Evolutionary conservation across 352 stramenopile genomes (phyloP).

Genomic region (Phytophthora pini): DNA sequence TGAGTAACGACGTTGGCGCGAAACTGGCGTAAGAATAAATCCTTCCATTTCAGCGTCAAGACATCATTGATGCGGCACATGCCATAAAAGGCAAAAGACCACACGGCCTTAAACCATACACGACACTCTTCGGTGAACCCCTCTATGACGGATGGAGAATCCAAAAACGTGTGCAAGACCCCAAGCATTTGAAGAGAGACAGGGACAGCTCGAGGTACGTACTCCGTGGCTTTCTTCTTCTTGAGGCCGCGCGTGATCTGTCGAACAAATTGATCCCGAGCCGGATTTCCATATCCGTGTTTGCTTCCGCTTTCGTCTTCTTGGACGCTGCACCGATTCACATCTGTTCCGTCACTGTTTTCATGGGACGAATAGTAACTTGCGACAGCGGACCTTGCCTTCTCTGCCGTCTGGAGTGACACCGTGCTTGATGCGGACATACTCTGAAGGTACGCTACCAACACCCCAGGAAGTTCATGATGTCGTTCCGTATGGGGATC

Average conservation of each 20-base stretch:
- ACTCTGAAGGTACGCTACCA: constrained; percentile 12
- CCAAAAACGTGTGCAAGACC: constrained; percentile 4
- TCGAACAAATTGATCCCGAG: constrained; percentile 1
- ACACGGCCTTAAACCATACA: constrained; percentile 12
- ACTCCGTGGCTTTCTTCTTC: constrained; percentile 7
- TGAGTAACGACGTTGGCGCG: no score
- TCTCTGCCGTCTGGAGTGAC: constrained; percentile 15
- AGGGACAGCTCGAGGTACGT: constrained; percentile 1
- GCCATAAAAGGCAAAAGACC: constrained; percentile 13
- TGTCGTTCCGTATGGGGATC: constrained; percentile 7
- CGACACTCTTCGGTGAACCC: not conserved
- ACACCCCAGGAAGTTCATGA: constrained; percentile 9
- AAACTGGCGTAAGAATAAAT: not conserved
- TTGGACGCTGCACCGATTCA: not conserved
- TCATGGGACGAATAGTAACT: constrained; percentile 10
- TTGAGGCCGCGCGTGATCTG: constrained; percentile 9
- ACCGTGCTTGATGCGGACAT: constrained; percentile 9
- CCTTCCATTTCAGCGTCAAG: constrained; percentile 10
- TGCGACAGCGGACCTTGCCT: constrained; percentile 11
- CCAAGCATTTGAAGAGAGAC: constrained; percentile 5
- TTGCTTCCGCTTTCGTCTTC: constrained; percentile 4
- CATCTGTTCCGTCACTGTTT: constrained; percentile 13
- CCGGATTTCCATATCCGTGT: not conserved
- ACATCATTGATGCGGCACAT: constrained; percentile 29
- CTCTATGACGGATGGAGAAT: not conserved